Evolutionary conservation across 1,284 basidiomycete genomes (phyloP).

Genomic region (Papiliotrema laurentii): DNA sequence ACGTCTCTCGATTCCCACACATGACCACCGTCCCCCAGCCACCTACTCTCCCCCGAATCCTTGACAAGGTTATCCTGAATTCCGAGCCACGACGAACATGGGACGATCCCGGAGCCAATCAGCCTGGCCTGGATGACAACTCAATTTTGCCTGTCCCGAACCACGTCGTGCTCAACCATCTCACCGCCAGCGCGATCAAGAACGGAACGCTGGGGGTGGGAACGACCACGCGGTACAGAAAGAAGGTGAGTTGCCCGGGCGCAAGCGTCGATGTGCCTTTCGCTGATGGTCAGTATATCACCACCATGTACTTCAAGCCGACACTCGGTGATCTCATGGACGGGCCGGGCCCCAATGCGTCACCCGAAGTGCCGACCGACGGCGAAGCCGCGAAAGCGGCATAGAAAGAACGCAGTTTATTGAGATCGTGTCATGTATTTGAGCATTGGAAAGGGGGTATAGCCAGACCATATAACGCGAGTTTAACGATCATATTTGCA

Average conservation of each 20-base stretch:
- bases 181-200: conserved; percentile 92
- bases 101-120: conserved; percentile 14
- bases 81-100: conserved; percentile 48
- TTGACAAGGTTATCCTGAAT: conserved; percentile 93
- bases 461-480: no score
- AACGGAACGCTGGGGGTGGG: conserved; percentile 92
- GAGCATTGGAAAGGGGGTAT: no score
- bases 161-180: conserved; percentile 91
- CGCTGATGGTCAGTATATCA: conserved; percentile 55
- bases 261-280: background rate
- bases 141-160: conserved; percentile 89
- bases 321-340: conserved; percentile 27
- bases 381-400: no score
- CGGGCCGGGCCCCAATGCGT: background rate
- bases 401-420: no score
- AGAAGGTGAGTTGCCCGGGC: conserved; percentile 63
- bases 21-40: conserved; percentile 62
- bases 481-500: no score
- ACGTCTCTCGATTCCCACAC: conserved; percentile 51
- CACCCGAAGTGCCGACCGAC: no score
- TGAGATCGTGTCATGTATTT: no score
- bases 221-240: conserved; percentile 85
- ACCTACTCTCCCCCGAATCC: conserved; percentile 78
- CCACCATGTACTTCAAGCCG: conserved; percentile 64
- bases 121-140: conserved; percentile 66